Evolutionary conservation across 2,329 filamentous ascomycete genomes (phyloP), one percentile per base, ranked within the genome.

Genomic region (Trichoderma hamatum): DNA sequence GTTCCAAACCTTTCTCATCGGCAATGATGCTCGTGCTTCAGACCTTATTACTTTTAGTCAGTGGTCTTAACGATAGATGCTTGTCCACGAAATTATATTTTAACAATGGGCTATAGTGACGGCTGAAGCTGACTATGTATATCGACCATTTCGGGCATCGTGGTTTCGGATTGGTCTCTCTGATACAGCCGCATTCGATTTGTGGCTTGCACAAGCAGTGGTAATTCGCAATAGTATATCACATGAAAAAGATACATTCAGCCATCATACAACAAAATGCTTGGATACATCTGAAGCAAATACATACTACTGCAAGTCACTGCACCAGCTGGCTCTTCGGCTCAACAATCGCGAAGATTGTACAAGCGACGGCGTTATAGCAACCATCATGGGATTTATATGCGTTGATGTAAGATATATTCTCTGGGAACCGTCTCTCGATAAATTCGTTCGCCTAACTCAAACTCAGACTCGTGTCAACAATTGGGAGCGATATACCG

Each of bases 311-410:
- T 43, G 34, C 1, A 56, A 55, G 34, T 65, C 62, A 10, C 19
- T 65, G 11, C 24, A 4, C 2, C 51, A 56, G 24, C 34, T 65
- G 13, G 21, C 51, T 11, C 19, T 7, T 43, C 49, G 62, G 32
- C 34, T 65, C 24, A 56, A 51, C 26, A n/a, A 30, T 24, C 49
- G 62, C 24, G 19, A 65, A 21, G 62, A 65, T 19, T 65, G 62
- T 3, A 13, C 46, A 19, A 65, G 62, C 32, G 30, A 28, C 0
- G 51, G 62, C 26, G 62, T 65, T 16, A 13, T 65, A 32, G 62
- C 62, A 16, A 65, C 34, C 2, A 65, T 65, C 19, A 65, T 65
- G 62, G 62, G 62, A 24, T 65, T 65, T 3, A 65, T 65, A 46
- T 65, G 62, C 13, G 52, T 65, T 11, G 62, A 65, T 56, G 62